These are phyloP conservation scores for Chalaropsis ovoidea DNA, from an alignment of 2,329 filamentous ascomycete genomes.

Conservation along the genomic window DNA sequence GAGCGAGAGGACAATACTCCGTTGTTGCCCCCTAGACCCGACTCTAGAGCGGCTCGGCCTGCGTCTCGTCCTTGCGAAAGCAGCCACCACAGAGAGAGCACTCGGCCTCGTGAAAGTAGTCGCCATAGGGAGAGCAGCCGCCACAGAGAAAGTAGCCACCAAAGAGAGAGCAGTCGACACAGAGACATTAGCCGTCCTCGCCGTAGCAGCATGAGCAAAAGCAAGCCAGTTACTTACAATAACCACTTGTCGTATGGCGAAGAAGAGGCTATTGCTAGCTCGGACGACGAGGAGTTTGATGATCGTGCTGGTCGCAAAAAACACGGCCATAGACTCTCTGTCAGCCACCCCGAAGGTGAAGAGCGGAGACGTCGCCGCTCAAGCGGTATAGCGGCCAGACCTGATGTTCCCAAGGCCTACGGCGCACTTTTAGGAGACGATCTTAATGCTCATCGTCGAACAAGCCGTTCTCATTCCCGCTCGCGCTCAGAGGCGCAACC, in stretches of 20 bases:
- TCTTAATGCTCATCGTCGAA: neutral
- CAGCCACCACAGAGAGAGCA: conserved; percentile 8
- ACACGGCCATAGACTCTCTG: conserved; percentile 8
- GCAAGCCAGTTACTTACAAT: neutral
- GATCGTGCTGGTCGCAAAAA: conserved; percentile 5
- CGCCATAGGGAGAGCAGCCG: conserved; percentile 8
- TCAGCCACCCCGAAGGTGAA: neutral
- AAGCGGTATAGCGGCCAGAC: neutral
- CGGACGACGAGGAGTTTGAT: conserved; percentile 17
- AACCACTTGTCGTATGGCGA: conserved; percentile 11
- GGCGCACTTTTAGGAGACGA: conserved; percentile 18
- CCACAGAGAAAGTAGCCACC: neutral
- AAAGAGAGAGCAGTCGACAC: neutral
- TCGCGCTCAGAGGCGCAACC: conserved; percentile 31
- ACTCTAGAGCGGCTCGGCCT: conserved; percentile 16
- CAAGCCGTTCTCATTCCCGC: conserved; percentile 19
- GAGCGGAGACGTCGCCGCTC: conserved; percentile 17
- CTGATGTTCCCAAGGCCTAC: conserved; percentile 6
- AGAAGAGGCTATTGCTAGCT: conserved; percentile 20
- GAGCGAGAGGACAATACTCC: neutral
- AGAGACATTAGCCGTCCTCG: conserved; percentile 16
- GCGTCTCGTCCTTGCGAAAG: conserved; percentile 10
- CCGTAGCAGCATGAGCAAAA: conserved; percentile 18
- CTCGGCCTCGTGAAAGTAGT: conserved; percentile 3
- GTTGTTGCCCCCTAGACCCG: conserved; percentile 26